Percentiles rank a stretch among this genome's conserved stretches.
Evolutionary conservation across 306 rosid species (phyloP).

Genomic region (Alnus rubra): DNA sequence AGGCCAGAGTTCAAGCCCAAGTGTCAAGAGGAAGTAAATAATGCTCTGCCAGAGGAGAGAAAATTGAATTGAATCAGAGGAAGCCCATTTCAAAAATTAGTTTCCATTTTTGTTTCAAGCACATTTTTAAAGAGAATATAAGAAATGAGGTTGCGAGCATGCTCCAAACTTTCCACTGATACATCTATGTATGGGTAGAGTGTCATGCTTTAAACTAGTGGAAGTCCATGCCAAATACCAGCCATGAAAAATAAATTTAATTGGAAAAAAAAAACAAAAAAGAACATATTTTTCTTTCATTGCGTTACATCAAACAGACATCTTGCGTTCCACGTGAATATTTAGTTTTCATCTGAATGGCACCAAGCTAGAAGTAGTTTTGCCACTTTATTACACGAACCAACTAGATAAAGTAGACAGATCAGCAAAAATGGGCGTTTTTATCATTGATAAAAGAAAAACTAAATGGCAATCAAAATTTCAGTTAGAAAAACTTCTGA

Average conservation of each 20-base stretch:
- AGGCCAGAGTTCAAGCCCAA: constrained; percentile 72
- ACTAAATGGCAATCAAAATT: not conserved
- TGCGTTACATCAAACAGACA: not conserved
- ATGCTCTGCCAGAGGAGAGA: constrained; percentile 61
- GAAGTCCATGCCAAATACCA: not conserved
- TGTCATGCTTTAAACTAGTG: not conserved
- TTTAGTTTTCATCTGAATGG: not conserved
- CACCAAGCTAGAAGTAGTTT: not conserved
- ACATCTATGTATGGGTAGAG: not conserved
- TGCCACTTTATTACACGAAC: not conserved
- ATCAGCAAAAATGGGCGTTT: not conserved
- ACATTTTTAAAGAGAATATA: not conserved
- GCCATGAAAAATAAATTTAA: not conserved
- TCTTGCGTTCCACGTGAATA: not conserved
- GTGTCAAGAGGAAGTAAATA: constrained; percentile 71
- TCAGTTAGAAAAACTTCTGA: not conserved
- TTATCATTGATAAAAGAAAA: not conserved
- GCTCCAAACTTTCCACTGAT: not conserved
- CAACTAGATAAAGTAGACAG: not conserved
- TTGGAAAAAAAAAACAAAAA: not conserved
- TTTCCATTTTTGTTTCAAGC: not conserved
- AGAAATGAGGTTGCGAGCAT: not conserved
- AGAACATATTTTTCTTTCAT: not conserved
- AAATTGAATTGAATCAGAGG: constrained; percentile 33
- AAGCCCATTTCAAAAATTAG: not conserved